phyloP scores from a whole-genome alignment of 1,284 basidiomycete genomes.

The Chiua sp. region DNA sequence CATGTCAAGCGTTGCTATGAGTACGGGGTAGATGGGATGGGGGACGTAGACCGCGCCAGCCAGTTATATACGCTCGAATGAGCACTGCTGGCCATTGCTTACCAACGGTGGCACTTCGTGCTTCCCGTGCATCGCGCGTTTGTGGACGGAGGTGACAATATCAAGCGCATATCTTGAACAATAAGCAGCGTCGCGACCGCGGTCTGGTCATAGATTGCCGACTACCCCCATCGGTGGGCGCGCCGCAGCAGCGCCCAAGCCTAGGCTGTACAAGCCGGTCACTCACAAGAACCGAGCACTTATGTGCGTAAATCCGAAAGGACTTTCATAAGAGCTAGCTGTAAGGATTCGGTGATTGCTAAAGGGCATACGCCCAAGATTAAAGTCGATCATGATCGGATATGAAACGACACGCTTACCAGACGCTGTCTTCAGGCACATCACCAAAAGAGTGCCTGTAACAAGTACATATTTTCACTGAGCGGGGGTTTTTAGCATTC shows the following conservation, averaged over 20 bases:
- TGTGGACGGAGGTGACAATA: not conserved
- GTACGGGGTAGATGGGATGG: not conserved
- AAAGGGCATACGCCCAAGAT: not conserved
- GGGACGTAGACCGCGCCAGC: no score
- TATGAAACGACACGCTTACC: not conserved
- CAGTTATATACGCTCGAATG: not conserved
- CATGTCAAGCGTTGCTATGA: not conserved
- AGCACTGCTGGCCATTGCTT: not conserved
- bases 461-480: not conserved
- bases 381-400: not conserved
- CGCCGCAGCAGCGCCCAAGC: not conserved
- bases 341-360: no score
- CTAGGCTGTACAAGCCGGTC: not conserved
- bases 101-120: not conserved
- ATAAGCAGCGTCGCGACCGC: not conserved
- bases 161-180: not conserved
- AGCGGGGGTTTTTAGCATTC: no score
- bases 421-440: not conserved
- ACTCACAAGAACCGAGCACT: not conserved
- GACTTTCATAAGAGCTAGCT: no score
- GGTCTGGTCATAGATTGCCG: not conserved
- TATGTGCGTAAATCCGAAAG: not conserved
- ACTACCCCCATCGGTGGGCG: not conserved
- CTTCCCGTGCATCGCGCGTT: no score
- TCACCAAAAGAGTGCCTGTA: not conserved